These are phyloP conservation scores for Lasiodiplodia sp. DNA, from an alignment of 2,329 filamentous ascomycete genomes.

Conservation along the genomic window DNA sequence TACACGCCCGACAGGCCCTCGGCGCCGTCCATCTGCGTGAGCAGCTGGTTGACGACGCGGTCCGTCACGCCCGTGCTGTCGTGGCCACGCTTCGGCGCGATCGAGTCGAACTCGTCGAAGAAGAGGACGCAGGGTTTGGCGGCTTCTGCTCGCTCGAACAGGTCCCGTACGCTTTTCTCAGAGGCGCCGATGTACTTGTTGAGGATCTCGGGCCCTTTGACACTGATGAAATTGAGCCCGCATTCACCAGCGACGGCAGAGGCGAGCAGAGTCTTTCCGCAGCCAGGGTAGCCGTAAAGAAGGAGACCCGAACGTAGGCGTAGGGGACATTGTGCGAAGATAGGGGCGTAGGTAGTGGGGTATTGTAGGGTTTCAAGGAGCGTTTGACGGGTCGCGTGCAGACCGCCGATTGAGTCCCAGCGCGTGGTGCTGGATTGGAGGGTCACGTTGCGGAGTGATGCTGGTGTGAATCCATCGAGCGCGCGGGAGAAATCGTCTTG, in stretches of 20 bases:
- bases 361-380: conserved; percentile 95
- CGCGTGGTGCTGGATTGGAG: conserved; percentile 92
- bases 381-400: conserved; percentile 85
- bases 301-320: conserved; percentile 92
- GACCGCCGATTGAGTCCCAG: conserved; percentile 89
- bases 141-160: conserved; percentile 91
- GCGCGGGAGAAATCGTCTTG: conserved; percentile 83
- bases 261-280: conserved; percentile 94
- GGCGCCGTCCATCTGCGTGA: conserved; percentile 98
- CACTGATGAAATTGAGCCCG: conserved; percentile 96
- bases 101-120: conserved; percentile 98
- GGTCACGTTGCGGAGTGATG: conserved; percentile 91
- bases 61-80: conserved; percentile 99
- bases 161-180: conserved; percentile 92
- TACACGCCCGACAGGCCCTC: conserved; percentile 96
- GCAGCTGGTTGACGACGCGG: conserved; percentile 94
- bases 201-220: conserved; percentile 96
- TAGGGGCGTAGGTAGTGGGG: conserved; percentile 96
- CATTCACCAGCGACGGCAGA: conserved; percentile 98
- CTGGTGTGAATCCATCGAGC: conserved; percentile 90
- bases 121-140: conserved; percentile 94
- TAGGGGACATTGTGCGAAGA: conserved; percentile 94
- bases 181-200: conserved; percentile 99
- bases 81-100: conserved; percentile 95
- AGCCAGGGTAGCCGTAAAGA: conserved; percentile 93